A percentile compares a stretch with the other conserved stretches of the same genome.
phyloP scores from a whole-genome alignment of 306 rosid species.

The Myrica gale region DNA sequence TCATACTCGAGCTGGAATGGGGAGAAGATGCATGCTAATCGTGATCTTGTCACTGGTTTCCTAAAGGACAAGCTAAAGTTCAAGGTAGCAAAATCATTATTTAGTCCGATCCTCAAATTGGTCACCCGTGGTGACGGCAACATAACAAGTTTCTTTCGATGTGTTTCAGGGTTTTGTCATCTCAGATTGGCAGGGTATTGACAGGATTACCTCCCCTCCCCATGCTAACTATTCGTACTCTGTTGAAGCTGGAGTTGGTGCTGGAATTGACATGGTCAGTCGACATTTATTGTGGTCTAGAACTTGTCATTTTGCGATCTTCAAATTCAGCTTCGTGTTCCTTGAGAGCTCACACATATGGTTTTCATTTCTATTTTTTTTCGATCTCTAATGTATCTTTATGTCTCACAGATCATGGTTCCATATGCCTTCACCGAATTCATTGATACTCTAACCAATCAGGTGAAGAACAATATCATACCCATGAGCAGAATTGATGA shows the following conservation, averaged over 20 bases:
- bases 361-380: neutral
- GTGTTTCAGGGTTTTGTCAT: conserved; percentile 72
- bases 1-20: conserved; percentile 93
- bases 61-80: conserved; percentile 64
- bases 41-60: conserved; percentile 59
- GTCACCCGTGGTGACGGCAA: neutral
- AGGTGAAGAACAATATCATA: conserved; percentile 62
- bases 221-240: conserved; percentile 80
- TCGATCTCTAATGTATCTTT: conserved; percentile 8
- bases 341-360: neutral
- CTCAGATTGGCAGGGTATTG: conserved; percentile 86
- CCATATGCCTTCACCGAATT: conserved; percentile 53
- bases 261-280: conserved; percentile 88
- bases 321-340: neutral
- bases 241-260: conserved; percentile 61
- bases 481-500: conserved; percentile 76
- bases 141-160: neutral
- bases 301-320: neutral
- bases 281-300: neutral
- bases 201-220: conserved; percentile 80
- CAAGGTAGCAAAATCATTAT: conserved; percentile 43
- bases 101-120: neutral
- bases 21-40: conserved; percentile 71
- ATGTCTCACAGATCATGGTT: conserved; percentile 63
- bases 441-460: conserved; percentile 52